Evolutionary conservation across 176 grass and related monocot species (phyloP).

Genomic region (Poa annua): DNA sequence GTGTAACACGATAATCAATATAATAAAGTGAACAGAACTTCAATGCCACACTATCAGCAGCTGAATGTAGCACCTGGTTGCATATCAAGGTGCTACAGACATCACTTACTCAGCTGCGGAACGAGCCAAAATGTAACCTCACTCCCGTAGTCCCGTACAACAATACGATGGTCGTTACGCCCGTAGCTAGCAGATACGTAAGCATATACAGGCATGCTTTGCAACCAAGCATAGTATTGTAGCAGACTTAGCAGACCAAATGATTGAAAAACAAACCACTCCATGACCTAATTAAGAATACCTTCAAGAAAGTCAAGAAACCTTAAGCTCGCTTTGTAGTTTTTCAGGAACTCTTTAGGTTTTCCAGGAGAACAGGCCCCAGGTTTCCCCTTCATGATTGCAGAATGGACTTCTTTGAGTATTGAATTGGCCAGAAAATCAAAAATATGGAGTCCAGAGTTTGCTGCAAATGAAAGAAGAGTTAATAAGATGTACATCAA

Average conservation of each 20-base stretch:
- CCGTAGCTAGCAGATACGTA: neutral
- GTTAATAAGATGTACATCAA: conserved; percentile 38
- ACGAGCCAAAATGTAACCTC: neutral
- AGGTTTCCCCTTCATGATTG: conserved; percentile 89
- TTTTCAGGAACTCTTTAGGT: conserved; percentile 87
- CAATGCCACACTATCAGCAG: neutral
- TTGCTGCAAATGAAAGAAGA: conserved; percentile 63
- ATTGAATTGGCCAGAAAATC: conserved; percentile 97
- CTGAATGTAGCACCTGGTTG: conserved; percentile 2
- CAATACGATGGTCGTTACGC: neutral
- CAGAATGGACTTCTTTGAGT: conserved; percentile 87
- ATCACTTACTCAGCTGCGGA: conserved; percentile 16
- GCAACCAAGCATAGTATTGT: neutral
- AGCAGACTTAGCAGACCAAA: neutral
- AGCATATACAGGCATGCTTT: neutral
- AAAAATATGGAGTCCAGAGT: conserved; percentile 99
- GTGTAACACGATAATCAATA: conserved; percentile 10
- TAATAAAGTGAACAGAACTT: neutral
- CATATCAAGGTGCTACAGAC: neutral
- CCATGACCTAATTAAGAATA: conserved; percentile 41
- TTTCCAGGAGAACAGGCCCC: conserved; percentile 94
- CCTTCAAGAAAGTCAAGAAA: conserved; percentile 98
- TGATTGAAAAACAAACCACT: conserved; percentile 19
- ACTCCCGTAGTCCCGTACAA: neutral
- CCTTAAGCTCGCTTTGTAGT: conserved; percentile 84